Evolutionary conservation across 257 asterid species (phyloP).

Genomic region (Solanum medicagineum): DNA sequence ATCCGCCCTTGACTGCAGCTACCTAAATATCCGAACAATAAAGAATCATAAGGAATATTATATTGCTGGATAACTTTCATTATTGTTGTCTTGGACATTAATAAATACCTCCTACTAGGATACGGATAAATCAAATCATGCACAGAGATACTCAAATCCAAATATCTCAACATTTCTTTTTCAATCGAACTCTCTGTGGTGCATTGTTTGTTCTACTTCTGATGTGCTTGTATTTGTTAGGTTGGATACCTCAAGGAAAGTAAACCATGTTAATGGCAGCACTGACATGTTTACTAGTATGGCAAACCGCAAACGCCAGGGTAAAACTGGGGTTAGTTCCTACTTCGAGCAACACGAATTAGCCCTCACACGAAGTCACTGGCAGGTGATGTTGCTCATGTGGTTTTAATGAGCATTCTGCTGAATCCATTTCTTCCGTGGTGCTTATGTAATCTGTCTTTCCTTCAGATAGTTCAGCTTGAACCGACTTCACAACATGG

Average conservation of each 20-base stretch:
- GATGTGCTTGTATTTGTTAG: conserved; percentile 15
- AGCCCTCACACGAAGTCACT: conserved; percentile 67
- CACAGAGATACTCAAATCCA: neutral
- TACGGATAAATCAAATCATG: neutral
- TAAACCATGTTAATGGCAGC: conserved; percentile 23
- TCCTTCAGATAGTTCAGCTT: conserved; percentile 74
- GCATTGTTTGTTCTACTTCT: neutral
- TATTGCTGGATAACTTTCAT: neutral
- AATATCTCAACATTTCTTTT: neutral
- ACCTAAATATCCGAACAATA: neutral
- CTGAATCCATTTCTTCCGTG: conserved; percentile 2
- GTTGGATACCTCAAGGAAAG: conserved; percentile 35
- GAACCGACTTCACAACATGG: conserved; percentile 62
- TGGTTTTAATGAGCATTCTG: neutral
- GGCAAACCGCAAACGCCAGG: conserved; percentile 33
- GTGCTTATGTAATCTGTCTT: conserved; percentile 1
- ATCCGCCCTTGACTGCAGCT: neutral
- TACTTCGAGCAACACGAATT: conserved; percentile 74
- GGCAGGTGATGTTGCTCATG: conserved; percentile 68
- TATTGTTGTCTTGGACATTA: neutral
- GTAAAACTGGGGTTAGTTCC: conserved; percentile 57
- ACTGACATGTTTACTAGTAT: conserved; percentile 20
- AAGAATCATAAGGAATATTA: neutral
- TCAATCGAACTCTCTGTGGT: neutral
- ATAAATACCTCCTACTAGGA: neutral